Base-by-base conservation (phyloP, 495 filamentous ascomycete species). In the Xylaria flabelliformis region DNA sequence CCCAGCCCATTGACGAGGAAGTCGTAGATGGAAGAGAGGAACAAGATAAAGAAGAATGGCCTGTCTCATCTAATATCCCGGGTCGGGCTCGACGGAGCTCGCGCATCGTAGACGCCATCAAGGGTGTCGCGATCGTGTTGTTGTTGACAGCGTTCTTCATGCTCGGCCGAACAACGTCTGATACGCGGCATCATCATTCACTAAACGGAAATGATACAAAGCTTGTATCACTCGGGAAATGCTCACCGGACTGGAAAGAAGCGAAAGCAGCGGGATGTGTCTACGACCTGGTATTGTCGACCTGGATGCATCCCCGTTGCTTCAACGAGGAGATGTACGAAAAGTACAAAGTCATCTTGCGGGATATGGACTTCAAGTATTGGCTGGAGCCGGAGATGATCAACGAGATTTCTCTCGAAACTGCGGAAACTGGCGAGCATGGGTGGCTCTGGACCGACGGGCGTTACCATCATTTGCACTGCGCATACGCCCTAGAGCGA, bases 151-250 rank as follows among this genome's bases (percentile, higher is more conserved):
- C 61, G 39, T 64, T 64, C 61, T 64, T 64, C 39, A 46, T 64
- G 21, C 61, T 64, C 2, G 61, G 61, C 5, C 61, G 61, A 62
- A 64, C 61, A 64, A 64, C 61, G 61, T 64, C 61, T 44, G 4
- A 21, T 15, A 24, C 34, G 0, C 24, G 61, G 39, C 36, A 6
- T 46, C 61, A 21, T 64, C 61, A 41, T 64, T 64, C 61, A 10
- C 61, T 42, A 15, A 44, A 21, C n/a, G 61, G 61, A 42, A 64
- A 64, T 26, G 39, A 46, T 44, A 64, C 61, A 17, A 9, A 9
- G 39, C 61, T 64, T 64, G 61, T 64, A 44, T 64, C 61, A n/a
- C 17, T 64, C 39, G 61, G 61, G 39, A 64, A 64, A 44, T 64
- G 61, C 21, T 64, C 61, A 29, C 39, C 61, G 39, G 39, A 64